phyloP scores from a whole-genome alignment of 345 rosid genomes.

The Ceriops tagal region DNA sequence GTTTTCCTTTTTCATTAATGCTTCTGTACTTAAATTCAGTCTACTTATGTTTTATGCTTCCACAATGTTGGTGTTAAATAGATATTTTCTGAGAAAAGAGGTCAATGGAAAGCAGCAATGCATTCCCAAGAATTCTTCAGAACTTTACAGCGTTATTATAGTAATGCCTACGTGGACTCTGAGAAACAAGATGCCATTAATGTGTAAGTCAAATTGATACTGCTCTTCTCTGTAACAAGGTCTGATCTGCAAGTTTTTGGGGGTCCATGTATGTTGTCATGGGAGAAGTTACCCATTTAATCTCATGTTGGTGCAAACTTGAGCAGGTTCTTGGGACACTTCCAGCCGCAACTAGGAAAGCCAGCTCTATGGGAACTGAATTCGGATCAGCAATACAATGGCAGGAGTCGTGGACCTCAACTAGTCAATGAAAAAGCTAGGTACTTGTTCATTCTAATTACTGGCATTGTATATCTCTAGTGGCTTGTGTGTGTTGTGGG shows the following conservation, averaged over 20 bases:
- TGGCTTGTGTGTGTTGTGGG: not conserved
- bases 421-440: constrained; percentile 41
- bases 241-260: not conserved
- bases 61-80: constrained; percentile 28
- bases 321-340: constrained; percentile 88
- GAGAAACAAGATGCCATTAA: constrained; percentile 96
- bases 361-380: constrained; percentile 87
- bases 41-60: not conserved
- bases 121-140: constrained; percentile 92
- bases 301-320: constrained; percentile 12
- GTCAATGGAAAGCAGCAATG: constrained; percentile 97
- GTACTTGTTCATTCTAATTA: constrained; percentile 27
- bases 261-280: constrained; percentile 1
- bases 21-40: not conserved
- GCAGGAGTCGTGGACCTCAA: constrained; percentile 45
- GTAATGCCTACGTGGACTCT: constrained; percentile 85
- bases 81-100: constrained; percentile 95
- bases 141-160: constrained; percentile 85
- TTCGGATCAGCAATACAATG: constrained; percentile 65
- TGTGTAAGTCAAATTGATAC: constrained; percentile 50
- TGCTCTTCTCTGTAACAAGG: not conserved
- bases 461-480: not conserved
- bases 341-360: constrained; percentile 84
- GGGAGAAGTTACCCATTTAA: not conserved
- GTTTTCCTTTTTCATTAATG: not conserved